Evolutionary conservation across 2,329 filamentous ascomycete genomes (phyloP), one percentile per base, ranked within the genome.

Genomic region (Aureobasidium sp.): DNA sequence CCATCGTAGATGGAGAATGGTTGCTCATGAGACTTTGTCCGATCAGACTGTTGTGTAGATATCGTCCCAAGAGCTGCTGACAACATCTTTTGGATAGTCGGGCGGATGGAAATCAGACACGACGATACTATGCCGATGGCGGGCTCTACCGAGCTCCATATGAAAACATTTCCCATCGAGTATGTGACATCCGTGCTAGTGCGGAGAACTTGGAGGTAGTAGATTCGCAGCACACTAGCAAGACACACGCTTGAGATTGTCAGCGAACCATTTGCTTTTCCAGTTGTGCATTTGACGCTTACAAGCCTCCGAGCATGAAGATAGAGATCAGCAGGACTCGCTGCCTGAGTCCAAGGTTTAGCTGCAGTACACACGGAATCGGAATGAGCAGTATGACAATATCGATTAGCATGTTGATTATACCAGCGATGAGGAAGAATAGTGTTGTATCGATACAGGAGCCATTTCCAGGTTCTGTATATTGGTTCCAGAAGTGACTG

Each of bases 321-420:
- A 58, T 58, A 25, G 27, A 42, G 29, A 58, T 58, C 7, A 47
- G 4, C 41, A 58, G 34, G 16, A 58, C 10, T 3, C 30, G 25
- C 2, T 58, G 27, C 16, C 11, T 32, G 3, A 25, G 37, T 32
- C 1, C 11, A 27, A 58, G 4, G 25, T 36, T 8, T 21, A 30
- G 27, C n/a, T 37, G 47, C 9, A 44, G 29, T 8, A 36, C 5
- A 27, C 37, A 44, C 21, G 37, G 7, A 25, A 58, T 44, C 10
- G 29, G 25, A 7, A 58, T 30, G 16, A 34, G 21, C n/a, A 30
- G 16, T 32, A 58, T 58, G 16, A 7, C 27, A 30, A 45, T 25
- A 21, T 58, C 54, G 37, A 58, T 55, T n/a, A 39, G 27, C 52
- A 55, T 25, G 16, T 55, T 55, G 25, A 55, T 42, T 16, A 58